These are phyloP conservation scores for Saccharomyces jurei DNA, from an alignment of 805 yeast species.

Conservation along the genomic window DNA sequence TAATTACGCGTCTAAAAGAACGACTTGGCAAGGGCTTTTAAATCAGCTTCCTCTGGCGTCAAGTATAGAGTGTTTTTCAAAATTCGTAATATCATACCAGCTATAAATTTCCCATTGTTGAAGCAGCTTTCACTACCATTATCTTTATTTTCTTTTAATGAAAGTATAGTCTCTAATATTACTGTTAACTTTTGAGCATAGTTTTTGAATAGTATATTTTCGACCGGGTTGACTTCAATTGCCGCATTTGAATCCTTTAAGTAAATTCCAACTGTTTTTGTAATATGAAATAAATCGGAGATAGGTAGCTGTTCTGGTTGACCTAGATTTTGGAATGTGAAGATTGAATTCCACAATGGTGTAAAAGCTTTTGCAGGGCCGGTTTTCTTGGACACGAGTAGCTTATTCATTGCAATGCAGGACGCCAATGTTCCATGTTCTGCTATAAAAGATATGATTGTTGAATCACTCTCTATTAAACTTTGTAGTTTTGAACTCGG, in stretches of 20 bases:
- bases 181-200: conserved; percentile 6
- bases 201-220: conserved; percentile 9
- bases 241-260: conserved; percentile 10
- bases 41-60: conserved; percentile 10
- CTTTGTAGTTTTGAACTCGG: conserved; percentile 18
- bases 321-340: conserved; percentile 13
- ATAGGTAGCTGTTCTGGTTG: conserved; percentile 10
- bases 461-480: conserved; percentile 1
- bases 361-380: conserved; percentile 3
- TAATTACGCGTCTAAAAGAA: conserved; percentile 2
- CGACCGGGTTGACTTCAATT: not conserved
- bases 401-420: conserved; percentile 25
- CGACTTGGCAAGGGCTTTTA: conserved; percentile 5
- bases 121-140: conserved; percentile 21
- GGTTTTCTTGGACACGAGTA: conserved; percentile 11
- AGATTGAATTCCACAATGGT: conserved; percentile 18
- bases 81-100: conserved; percentile 21
- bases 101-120: conserved; percentile 27
- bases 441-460: conserved; percentile 7
- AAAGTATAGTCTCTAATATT: conserved; percentile 12
- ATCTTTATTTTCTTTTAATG: conserved; percentile 13
- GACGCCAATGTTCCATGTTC: conserved; percentile 19
- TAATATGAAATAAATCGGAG: conserved; percentile 22
- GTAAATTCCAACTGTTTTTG: conserved; percentile 27
- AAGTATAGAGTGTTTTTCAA: conserved; percentile 2